Evolutionary conservation across 768 basidiomycete species (phyloP).

Genomic region (Fomitopsis pulvina): DNA sequence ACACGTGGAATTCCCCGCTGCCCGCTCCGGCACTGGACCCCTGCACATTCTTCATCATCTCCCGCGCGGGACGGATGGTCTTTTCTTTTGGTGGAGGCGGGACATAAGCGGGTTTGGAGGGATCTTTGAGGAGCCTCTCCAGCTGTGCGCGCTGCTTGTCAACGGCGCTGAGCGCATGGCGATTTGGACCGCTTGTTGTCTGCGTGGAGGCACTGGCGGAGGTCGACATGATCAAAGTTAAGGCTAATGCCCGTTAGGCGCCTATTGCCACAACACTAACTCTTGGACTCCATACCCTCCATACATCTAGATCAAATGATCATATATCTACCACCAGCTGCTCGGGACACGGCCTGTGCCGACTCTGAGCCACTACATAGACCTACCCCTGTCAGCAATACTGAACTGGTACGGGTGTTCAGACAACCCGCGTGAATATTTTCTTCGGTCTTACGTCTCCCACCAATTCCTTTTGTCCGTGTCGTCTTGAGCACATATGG

Average conservation of each 20-base stretch:
- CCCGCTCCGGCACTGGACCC: constrained; percentile 97
- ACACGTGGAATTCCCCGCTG: constrained; percentile 97
- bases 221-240: constrained; percentile 16
- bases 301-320: background rate
- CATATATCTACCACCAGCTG: too few relatives aligned
- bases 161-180: constrained; percentile 44
- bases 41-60: constrained; percentile 99
- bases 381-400: too few relatives aligned
- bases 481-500: too few relatives aligned
- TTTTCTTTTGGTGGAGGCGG: constrained; percentile 82
- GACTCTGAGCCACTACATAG: too few relatives aligned
- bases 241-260: background rate
- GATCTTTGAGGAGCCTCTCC: constrained; percentile 85
- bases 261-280: background rate
- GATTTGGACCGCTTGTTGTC: constrained; percentile 14
- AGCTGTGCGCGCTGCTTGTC: constrained; percentile 63
- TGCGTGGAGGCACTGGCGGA: constrained; percentile 24
- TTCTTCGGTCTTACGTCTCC: too few relatives aligned
- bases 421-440: too few relatives aligned
- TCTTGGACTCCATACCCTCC: background rate
- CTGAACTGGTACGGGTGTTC: too few relatives aligned
- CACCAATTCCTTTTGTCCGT: too few relatives aligned
- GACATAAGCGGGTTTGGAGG: constrained; percentile 72
- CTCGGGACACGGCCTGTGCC: too few relatives aligned
- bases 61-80: constrained; percentile 71